Base-by-base conservation (phyloP, 352 stramenopile genomes). In the Poterioochromonas sp. region DNA sequence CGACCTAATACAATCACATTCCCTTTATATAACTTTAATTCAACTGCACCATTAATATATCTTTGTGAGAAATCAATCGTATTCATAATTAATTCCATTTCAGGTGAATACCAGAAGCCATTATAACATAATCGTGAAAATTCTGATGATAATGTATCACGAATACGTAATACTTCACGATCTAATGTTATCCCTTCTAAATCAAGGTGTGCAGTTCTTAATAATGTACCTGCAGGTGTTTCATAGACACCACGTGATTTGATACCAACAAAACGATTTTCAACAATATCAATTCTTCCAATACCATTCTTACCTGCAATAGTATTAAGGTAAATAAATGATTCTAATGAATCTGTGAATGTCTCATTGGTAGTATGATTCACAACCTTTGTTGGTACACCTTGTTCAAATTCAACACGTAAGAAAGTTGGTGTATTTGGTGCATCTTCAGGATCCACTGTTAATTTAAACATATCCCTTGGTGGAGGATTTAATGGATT, bases 261-360 rank as follows among this genome's bases (percentile, higher is more conserved):
- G 87, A 99, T 98, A 78, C 95, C 95, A 53, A 99, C 95, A 83
- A 98, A 98, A 51, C 95, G 92, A 87, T 98, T 99, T 87, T 99
- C 95, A 64, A 99, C 94, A 85, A 99, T 98, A 84, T 99, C 95
- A 74, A 98, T 98, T 77, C 94, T 91, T 60, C 95, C 95, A 73
- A 98, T 88, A 65, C 92, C 95, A 86, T 99, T 93, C 84, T 95
- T 94, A 76, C 94, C 94, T 3, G 91, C 94, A 41, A 98, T 88
- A 83, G 94, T 88, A 87, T 99, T 98, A 34, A 97, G 90, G 86
- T 97, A 94, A 34, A 97, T 85, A 86, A 98, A 99, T 3, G 98
- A 86, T 62, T 97, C 90, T 26, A 99, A 83, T 12, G 94, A 87
- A 70, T 95, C 93, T 3, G 91, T 97, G 76, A 96, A 85, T 71